These are phyloP conservation scores for Hydrangea macrophylla DNA, from an alignment of 148 eudicot species.

Conservation along the genomic window DNA sequence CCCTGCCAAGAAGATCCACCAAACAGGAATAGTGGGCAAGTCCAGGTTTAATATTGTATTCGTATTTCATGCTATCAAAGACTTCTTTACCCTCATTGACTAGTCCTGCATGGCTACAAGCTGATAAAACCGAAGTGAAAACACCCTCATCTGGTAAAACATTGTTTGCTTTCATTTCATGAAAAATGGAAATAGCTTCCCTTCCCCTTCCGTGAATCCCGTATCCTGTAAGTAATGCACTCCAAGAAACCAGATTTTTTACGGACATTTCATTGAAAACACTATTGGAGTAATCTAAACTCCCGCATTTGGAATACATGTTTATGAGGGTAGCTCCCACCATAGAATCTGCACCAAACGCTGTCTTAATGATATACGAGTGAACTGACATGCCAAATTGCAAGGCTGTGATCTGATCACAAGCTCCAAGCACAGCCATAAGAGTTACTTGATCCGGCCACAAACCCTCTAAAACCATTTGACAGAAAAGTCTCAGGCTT, in stretches of 20 bases:
- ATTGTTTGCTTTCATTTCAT: constrained; percentile 19
- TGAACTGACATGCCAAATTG: constrained; percentile 37
- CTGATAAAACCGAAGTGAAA: constrained; percentile 36
- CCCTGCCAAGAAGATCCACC: constrained; percentile 41
- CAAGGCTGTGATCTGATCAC: constrained; percentile 29
- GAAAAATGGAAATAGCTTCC: constrained; percentile 27
- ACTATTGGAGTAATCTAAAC: constrained; percentile 17
- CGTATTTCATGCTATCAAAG: constrained; percentile 20
- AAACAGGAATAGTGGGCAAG: constrained; percentile 35
- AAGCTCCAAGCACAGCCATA: constrained; percentile 29
- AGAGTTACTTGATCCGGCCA: constrained; percentile 34
- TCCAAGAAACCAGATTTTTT: constrained; percentile 39
- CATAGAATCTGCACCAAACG: constrained; percentile 28
- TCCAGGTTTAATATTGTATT: constrained; percentile 28
- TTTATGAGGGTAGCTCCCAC: constrained; percentile 38
- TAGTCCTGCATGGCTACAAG: constrained; percentile 45
- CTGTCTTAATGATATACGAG: constrained; percentile 19
- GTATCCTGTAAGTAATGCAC: constrained; percentile 34
- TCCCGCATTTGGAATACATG: constrained; percentile 35
- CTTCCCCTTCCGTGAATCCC: constrained; percentile 33
- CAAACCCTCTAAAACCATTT: constrained; percentile 24
- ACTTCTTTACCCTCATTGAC: constrained; percentile 32
- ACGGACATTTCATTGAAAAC: constrained; percentile 33
- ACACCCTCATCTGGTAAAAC: constrained; percentile 30
- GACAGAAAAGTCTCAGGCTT: constrained; percentile 35